These are phyloP conservation scores for Botrytis aclada DNA, from an alignment of 2,329 filamentous ascomycete species.

Conservation along the genomic window DNA sequence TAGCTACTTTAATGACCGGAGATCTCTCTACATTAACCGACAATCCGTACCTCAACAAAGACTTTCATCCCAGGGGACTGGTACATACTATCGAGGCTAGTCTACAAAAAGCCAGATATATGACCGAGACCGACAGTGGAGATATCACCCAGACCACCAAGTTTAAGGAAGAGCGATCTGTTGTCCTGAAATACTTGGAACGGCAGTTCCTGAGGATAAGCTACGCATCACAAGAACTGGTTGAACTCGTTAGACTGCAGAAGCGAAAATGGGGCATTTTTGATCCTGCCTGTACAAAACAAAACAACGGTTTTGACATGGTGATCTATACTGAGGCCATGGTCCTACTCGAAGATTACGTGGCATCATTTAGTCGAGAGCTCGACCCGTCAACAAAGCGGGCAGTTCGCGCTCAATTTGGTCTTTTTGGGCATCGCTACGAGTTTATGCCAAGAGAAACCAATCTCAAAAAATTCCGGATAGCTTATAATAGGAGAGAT, in stretches of 20 bases:
- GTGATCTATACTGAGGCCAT: not conserved
- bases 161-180: not conserved
- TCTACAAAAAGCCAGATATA: not conserved
- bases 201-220: not conserved
- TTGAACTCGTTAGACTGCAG: not conserved
- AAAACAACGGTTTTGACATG: not conserved
- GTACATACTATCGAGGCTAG: not conserved
- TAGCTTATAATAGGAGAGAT: not conserved
- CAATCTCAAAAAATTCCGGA: not conserved
- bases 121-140: not conserved
- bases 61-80: not conserved
- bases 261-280: not conserved
- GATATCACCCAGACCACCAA: not conserved
- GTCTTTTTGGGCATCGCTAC: not conserved
- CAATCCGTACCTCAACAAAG: not conserved
- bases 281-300: not conserved
- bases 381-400: not conserved
- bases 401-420: not conserved
- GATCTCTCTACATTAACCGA: not conserved
- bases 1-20: no score
- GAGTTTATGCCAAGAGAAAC: not conserved
- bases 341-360: not conserved
- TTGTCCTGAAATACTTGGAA: not conserved
- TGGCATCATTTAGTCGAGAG: not conserved
- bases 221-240: not conserved